Conservation (phyloP, 2,329 filamentous ascomycete species). For the Nannizziopsis barbatae region DNA sequence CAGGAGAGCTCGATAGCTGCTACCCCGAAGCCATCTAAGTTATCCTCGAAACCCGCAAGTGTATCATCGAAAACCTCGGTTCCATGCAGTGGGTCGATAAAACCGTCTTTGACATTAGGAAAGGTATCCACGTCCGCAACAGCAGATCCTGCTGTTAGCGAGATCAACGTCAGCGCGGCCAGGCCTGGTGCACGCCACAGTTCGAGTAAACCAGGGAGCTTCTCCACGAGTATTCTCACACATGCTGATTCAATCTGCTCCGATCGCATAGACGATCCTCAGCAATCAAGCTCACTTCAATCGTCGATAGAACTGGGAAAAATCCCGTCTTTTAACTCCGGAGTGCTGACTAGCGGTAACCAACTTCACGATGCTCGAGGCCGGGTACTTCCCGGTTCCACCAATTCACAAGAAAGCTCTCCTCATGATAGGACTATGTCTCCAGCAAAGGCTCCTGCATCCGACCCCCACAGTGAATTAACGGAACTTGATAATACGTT, state of each 20-base stretch:
- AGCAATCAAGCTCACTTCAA: conserved; percentile 23
- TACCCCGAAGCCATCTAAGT: conserved; percentile 26
- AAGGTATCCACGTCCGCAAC: conserved; percentile 25
- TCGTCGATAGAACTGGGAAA: conserved; percentile 24
- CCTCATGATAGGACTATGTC: conserved; percentile 13
- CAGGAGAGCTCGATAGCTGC: conserved; percentile 22
- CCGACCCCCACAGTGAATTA: conserved; percentile 21
- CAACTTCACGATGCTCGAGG: not conserved
- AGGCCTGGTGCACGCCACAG: conserved; percentile 23
- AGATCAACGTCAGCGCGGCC: conserved; percentile 32
- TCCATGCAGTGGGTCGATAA: conserved; percentile 28
- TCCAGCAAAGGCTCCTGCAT: conserved; percentile 10
- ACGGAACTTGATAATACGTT: conserved; percentile 23
- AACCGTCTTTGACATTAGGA: conserved; percentile 29
- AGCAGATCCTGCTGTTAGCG: conserved; percentile 40
- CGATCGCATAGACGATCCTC: conserved; percentile 24
- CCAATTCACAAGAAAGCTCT: not conserved
- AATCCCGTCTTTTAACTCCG: conserved; percentile 23
- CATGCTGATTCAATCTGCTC: conserved; percentile 22
- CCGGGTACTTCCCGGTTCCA: conserved; percentile 1
- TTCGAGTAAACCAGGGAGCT: conserved; percentile 25
- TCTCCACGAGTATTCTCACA: conserved; percentile 24
- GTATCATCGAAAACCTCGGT: conserved; percentile 34
- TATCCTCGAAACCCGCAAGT: conserved; percentile 34
- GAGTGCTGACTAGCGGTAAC: conserved; percentile 20